phyloP scores from a whole-genome alignment of 2,329 filamentous ascomycete genomes.

The Colletotrichum sp. region DNA sequence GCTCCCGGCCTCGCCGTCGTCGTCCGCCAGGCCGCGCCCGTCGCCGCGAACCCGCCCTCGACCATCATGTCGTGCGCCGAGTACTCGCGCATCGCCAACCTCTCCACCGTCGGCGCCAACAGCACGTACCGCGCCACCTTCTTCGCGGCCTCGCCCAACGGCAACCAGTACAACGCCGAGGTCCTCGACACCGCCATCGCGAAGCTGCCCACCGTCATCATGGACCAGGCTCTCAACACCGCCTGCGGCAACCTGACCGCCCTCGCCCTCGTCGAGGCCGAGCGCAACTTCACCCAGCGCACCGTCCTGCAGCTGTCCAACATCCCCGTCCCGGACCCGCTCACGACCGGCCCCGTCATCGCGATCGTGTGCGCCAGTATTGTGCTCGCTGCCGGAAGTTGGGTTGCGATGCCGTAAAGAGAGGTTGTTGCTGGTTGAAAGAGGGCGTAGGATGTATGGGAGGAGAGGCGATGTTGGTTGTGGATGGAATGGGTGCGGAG shows the following conservation, averaged over 20 bases:
- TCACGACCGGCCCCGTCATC: not conserved
- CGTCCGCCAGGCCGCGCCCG: constrained; percentile 14
- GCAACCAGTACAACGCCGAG: constrained; percentile 39
- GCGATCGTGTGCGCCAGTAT: not conserved
- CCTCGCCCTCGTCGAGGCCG: constrained; percentile 47
- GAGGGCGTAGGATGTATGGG: not conserved
- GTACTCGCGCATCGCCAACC: constrained; percentile 50
- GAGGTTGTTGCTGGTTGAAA: not conserved
- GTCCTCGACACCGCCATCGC: constrained; percentile 47
- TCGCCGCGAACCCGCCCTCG: not conserved
- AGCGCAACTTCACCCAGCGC: constrained; percentile 47
- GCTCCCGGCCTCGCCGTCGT: not conserved
- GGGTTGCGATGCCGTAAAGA: constrained; percentile 11
- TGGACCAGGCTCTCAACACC: constrained; percentile 44
- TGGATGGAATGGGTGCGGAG: not conserved
- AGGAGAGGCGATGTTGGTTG: not conserved
- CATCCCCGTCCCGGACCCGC: constrained; percentile 21
- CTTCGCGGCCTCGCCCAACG: constrained; percentile 45
- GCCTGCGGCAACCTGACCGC: constrained; percentile 50
- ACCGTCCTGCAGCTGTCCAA: constrained; percentile 38
- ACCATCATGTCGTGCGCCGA: constrained; percentile 36
- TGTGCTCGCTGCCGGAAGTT: not conserved
- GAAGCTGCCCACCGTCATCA: constrained; percentile 40
- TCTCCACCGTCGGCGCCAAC: constrained; percentile 50
- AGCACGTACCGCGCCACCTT: constrained; percentile 50